A percentile compares a stretch with the other conserved stretches of the same genome.
Evolutionary conservation across 352 stramenopile genomes (phyloP).

Genomic region (Stramenopiles sp.): DNA sequence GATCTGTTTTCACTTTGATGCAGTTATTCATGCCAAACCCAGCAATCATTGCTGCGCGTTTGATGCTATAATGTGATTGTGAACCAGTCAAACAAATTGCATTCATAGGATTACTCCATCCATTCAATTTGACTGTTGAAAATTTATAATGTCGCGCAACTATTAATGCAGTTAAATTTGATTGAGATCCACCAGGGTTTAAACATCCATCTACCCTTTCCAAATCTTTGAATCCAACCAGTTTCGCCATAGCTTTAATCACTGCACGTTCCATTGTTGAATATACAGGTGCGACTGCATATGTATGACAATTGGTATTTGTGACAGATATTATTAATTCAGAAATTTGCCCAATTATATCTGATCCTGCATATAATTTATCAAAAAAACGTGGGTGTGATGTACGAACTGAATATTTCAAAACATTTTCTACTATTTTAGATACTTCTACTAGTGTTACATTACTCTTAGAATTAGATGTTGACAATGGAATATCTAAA

Average conservation of each 20-base stretch:
- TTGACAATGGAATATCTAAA: too few species aligned
- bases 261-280: constrained; percentile 24
- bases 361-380: constrained; percentile 26
- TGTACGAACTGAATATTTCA: constrained; percentile 24
- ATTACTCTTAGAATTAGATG: too few species aligned
- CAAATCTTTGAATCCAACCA: constrained; percentile 11
- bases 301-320: constrained; percentile 27
- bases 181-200: constrained; percentile 24
- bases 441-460: too few species aligned
- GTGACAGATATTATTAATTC: constrained; percentile 19
- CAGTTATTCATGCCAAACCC: constrained; percentile 25
- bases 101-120: neutral
- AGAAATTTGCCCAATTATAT: constrained; percentile 21
- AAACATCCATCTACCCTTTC: constrained; percentile 23
- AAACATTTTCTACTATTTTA: constrained; percentile 13
- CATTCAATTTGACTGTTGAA: neutral
- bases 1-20: constrained; percentile 11
- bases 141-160: constrained; percentile 19
- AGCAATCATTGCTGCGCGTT: constrained; percentile 21
- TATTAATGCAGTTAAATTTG: constrained; percentile 28
- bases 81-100: constrained; percentile 27
- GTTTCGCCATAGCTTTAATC: constrained; percentile 11
- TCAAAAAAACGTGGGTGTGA: constrained; percentile 29
- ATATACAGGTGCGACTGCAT: constrained; percentile 26
- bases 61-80: constrained; percentile 31